Conservation (phyloP, 1,284 basidiomycete species). For the Austroboletus novae-zelandiae region DNA sequence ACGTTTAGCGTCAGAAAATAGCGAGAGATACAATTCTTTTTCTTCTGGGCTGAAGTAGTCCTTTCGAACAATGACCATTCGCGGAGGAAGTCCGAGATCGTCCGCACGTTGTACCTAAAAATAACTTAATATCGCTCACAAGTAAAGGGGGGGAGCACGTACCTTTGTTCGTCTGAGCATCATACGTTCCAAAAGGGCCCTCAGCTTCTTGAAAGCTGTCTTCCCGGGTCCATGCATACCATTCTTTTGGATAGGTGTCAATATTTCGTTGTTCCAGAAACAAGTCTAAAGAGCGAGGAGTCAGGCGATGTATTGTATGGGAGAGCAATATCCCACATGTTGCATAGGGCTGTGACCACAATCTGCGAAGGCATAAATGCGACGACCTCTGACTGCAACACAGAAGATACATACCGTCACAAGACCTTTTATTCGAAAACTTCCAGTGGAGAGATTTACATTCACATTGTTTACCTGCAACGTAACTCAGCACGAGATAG, state of each 20-base stretch:
- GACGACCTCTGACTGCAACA: not conserved
- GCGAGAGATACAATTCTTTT: conserved; percentile 90
- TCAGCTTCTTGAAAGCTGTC: conserved; percentile 87
- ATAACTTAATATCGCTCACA: conserved; percentile 2
- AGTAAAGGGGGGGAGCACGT: not conserved
- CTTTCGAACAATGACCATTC: conserved; percentile 85
- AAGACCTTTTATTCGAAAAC: conserved; percentile 80
- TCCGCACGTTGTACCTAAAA: conserved; percentile 92
- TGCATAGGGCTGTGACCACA: conserved; percentile 96
- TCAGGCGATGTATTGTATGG: conserved; percentile 3
- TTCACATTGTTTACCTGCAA: conserved; percentile 70
- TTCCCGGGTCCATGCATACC: conserved; percentile 75
- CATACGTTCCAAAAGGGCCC: conserved; percentile 88
- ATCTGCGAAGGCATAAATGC: conserved; percentile 39
- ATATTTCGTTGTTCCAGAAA: conserved; percentile 91
- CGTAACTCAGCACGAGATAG: not conserved
- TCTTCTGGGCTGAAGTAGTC: conserved; percentile 97
- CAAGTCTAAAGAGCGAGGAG: conserved; percentile 54
- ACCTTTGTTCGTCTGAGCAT: conserved; percentile 91
- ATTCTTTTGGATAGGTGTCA: conserved; percentile 89
- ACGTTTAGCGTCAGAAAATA: conserved; percentile 92
- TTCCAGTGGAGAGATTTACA: conserved; percentile 92
- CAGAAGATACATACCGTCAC: conserved; percentile 61
- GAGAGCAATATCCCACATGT: conserved; percentile 55
- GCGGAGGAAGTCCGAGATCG: conserved; percentile 95